Conservation (phyloP, 177 flowering plant genomes). For the Tripterygium wilfordii region DNA sequence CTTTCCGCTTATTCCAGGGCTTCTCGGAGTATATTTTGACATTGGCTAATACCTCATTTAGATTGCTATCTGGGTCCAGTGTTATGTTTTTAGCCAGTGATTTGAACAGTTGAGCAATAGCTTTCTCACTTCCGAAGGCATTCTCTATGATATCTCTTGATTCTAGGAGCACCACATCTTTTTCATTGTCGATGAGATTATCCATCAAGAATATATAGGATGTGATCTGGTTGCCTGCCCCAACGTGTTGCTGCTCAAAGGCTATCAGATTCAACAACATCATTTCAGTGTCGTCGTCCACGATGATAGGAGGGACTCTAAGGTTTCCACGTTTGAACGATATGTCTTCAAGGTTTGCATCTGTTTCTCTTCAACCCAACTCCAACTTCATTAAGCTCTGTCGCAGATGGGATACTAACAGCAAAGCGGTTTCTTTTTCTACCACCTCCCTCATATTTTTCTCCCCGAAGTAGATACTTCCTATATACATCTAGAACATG, state of each 20-base stretch:
- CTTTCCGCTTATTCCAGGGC: slow-evolving; percentile 31
- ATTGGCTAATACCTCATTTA: slow-evolving; percentile 17
- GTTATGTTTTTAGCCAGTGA: slow-evolving; percentile 27
- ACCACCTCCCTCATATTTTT: background rate
- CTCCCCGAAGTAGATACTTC: slow-evolving; percentile 21
- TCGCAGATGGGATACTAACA: slow-evolving; percentile 38
- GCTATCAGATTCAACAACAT: slow-evolving; percentile 57
- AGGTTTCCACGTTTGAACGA: slow-evolving; percentile 42
- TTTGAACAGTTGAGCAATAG: slow-evolving; percentile 41
- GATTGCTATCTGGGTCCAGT: slow-evolving; percentile 22
- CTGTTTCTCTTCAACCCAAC: slow-evolving; percentile 38
- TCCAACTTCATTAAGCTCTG: slow-evolving; percentile 53
- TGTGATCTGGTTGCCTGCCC: slow-evolving; percentile 50
- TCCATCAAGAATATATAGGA: slow-evolving; percentile 57
- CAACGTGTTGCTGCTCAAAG: slow-evolving; percentile 52
- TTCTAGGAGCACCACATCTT: slow-evolving; percentile 39
- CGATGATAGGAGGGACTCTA: slow-evolving; percentile 29
- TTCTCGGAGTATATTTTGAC: slow-evolving; percentile 30
- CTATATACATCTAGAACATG: slow-evolving; percentile 31
- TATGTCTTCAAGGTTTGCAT: slow-evolving; percentile 37
- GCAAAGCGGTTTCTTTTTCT: background rate
- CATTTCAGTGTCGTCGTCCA: slow-evolving; percentile 51
- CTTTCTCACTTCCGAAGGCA: slow-evolving; percentile 54
- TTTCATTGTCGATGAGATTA: slow-evolving; percentile 42
- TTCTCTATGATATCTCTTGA: slow-evolving; percentile 40